phyloP scores from a whole-genome alignment of 305 asterid genomes.

The Solanum hybrid region DNA sequence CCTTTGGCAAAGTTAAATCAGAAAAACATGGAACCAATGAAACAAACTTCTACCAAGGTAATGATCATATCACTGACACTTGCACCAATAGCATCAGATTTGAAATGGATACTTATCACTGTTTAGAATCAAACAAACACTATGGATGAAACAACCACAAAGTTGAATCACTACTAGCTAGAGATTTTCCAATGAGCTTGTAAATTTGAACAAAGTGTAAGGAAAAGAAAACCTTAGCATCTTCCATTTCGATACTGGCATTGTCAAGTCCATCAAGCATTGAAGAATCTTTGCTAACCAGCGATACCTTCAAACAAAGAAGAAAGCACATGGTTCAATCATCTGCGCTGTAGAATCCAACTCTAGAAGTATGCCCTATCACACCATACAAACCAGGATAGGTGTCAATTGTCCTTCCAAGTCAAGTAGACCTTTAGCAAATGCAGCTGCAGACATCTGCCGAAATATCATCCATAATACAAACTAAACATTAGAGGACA shows the following conservation, averaged over 20 bases:
- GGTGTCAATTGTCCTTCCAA: constrained; percentile 87
- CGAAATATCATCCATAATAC: not conserved
- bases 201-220: not conserved
- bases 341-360: not conserved
- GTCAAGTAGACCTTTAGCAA: constrained; percentile 84
- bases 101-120: not conserved
- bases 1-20: not conserved
- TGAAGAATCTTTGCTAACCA: constrained; percentile 86
- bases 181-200: not conserved
- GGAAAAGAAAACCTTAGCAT: constrained; percentile 57
- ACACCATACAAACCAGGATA: constrained; percentile 43
- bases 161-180: not conserved
- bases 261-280: constrained; percentile 85
- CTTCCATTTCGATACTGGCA: constrained; percentile 67
- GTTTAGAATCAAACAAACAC: not conserved
- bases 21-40: not conserved
- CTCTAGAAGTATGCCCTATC: not conserved
- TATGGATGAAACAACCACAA: not conserved
- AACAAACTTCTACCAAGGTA: not conserved
- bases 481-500: not conserved
- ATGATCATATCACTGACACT: not conserved
- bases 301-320: constrained; percentile 50
- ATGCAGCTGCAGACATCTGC: constrained; percentile 93
- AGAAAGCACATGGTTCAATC: not conserved
- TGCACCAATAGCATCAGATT: not conserved